Evolutionary conservation across 805 yeast genomes (phyloP).

Genomic region (Lachancea lanzarotensis): DNA sequence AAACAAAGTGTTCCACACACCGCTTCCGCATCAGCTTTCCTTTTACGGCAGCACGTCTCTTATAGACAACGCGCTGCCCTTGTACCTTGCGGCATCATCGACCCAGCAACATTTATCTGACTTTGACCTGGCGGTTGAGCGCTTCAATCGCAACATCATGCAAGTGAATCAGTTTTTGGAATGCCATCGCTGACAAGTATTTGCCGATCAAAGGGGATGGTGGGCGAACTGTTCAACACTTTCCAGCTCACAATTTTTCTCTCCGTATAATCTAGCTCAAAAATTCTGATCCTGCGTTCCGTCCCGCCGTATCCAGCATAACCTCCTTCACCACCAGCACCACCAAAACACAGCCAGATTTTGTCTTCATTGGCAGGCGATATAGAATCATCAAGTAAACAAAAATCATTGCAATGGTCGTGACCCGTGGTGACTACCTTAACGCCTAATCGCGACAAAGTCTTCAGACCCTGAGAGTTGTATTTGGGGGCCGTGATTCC

Average conservation of each 20-base stretch:
- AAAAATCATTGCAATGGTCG: slow-evolving; percentile 92
- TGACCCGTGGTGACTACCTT: slow-evolving; percentile 80
- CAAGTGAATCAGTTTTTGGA: slow-evolving; percentile 27
- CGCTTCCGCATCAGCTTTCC: slow-evolving; percentile 20
- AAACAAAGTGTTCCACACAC: slow-evolving; percentile 13
- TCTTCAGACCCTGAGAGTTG: slow-evolving; percentile 59
- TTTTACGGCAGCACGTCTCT: slow-evolving; percentile 27
- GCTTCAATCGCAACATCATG: slow-evolving; percentile 20
- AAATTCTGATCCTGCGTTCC: slow-evolving; percentile 70
- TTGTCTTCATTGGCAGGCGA: slow-evolving; percentile 27
- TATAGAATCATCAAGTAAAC: slow-evolving; percentile 50
- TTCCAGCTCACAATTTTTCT: slow-evolving; percentile 60
- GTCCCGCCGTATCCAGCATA: slow-evolving; percentile 91
- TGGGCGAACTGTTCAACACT: slow-evolving; percentile 53
- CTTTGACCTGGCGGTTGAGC: slow-evolving; percentile 16
- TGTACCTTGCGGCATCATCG: slow-evolving; percentile 17
- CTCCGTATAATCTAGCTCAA: slow-evolving; percentile 50
- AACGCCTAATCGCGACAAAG: slow-evolving; percentile 62
- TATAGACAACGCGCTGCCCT: slow-evolving; percentile 17
- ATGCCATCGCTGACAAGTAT: slow-evolving; percentile 42
- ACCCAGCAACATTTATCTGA: slow-evolving; percentile 11
- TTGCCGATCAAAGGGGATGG: slow-evolving; percentile 44
- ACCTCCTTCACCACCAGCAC: slow-evolving; percentile 92
- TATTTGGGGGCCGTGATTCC: slow-evolving; percentile 70
- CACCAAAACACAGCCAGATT: slow-evolving; percentile 90